These are phyloP conservation scores for Panicum virgatum DNA, from an alignment of 202 grass and related monocot genomes.

Conservation along the genomic window DNA sequence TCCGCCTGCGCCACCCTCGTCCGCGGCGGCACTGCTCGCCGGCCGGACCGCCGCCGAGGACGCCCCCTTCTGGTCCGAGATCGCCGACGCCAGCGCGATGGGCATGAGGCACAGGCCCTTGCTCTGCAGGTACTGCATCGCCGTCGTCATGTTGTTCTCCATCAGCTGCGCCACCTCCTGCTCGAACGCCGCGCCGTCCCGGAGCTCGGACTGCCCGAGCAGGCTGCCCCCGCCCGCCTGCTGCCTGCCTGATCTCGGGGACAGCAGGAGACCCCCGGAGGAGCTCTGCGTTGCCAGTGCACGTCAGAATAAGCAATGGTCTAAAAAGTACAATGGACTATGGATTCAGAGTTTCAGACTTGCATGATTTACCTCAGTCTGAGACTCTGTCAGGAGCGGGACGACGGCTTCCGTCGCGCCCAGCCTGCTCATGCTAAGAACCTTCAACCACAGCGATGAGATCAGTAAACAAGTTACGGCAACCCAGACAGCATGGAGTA, in stretches of 20 bases:
- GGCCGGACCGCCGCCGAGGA: slow-evolving; percentile 21
- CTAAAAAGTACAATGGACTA: neutral
- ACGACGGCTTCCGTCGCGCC: slow-evolving; percentile 75
- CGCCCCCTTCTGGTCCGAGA: slow-evolving; percentile 63
- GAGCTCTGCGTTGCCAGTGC: slow-evolving; percentile 28
- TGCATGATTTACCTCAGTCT: slow-evolving; percentile 44
- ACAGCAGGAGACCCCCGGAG: slow-evolving; percentile 31
- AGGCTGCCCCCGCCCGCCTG: neutral
- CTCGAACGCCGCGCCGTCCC: slow-evolving; percentile 54
- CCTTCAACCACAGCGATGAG: slow-evolving; percentile 45
- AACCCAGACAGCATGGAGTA: neutral
- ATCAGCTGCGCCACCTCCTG: slow-evolving; percentile 79
- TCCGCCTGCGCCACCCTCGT: neutral
- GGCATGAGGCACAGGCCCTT: slow-evolving; percentile 91
- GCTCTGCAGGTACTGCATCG: slow-evolving; percentile 88
- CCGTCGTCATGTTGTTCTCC: slow-evolving; percentile 74
- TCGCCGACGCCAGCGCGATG: slow-evolving; percentile 64
- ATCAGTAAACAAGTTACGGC: neutral
- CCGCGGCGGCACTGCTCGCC: neutral
- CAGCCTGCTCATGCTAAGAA: slow-evolving; percentile 91
- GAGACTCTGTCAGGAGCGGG: slow-evolving; percentile 70
- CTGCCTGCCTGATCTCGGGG: slow-evolving; percentile 16
- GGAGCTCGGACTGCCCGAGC: slow-evolving; percentile 10
- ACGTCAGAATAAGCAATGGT: neutral
- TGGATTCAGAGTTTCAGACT: neutral